These are phyloP conservation scores for Arachis stenosperma DNA, from an alignment of 306 rosid genomes.

Conservation along the genomic window DNA sequence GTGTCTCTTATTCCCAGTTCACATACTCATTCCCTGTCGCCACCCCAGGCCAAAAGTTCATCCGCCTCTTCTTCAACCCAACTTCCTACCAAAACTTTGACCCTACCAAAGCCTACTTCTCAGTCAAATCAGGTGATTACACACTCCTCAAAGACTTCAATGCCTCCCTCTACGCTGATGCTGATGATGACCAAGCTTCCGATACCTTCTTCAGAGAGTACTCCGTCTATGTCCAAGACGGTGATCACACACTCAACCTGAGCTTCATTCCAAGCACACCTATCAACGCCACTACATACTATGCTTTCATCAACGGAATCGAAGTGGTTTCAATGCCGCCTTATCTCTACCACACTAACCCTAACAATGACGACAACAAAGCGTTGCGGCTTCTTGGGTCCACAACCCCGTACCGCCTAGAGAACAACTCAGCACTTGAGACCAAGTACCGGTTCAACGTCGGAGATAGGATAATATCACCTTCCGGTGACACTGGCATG, in stretches of 20 bases:
- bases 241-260: not conserved
- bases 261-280: not conserved
- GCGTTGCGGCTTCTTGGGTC: not conserved
- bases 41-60: constrained; percentile 33
- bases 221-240: constrained; percentile 17
- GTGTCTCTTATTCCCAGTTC: constrained; percentile 43
- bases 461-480: not conserved
- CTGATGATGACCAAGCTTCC: not conserved
- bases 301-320: constrained; percentile 56
- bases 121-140: constrained; percentile 31
- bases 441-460: not conserved
- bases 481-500: not conserved
- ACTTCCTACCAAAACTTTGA: constrained; percentile 8
- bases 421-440: not conserved
- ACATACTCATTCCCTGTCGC: constrained; percentile 41
- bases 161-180: constrained; percentile 29
- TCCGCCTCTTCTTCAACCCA: constrained; percentile 39
- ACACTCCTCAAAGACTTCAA: constrained; percentile 46
- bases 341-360: constrained; percentile 43
- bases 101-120: constrained; percentile 30
- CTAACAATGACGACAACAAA: not conserved
- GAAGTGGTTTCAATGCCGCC: constrained; percentile 62
- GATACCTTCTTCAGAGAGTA: constrained; percentile 35
- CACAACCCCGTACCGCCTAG: not conserved
- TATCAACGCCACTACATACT: not conserved